Base-by-base conservation (phyloP, 2,329 filamentous ascomycete genomes). In the Ceratocystis colombiana region DNA sequence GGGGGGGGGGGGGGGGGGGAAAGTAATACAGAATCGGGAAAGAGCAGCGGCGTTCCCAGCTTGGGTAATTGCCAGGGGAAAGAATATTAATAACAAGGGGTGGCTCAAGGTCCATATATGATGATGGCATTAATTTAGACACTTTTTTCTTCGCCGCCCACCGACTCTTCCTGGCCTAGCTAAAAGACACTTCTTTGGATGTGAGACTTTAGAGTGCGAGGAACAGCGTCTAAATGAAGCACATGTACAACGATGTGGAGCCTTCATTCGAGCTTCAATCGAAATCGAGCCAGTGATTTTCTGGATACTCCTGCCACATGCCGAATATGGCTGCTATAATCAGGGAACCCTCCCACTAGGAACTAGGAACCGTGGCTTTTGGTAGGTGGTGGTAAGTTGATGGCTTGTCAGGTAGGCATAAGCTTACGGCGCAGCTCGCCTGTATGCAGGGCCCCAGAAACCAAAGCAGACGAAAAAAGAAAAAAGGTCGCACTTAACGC, bases 371-470 rank as follows among this genome's bases (percentile, higher is more conserved):
- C 17, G 46, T 50, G 46, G 17, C n/a, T 22, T 50, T 20, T 50
- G 22, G 22, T 20, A 50, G 5, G 46, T 22, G 46, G 46, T 22
- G 46, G 46, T 22, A 6, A 3, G 15, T 50, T 57, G 53, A 57
- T 57, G 53, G 53, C 22, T 57, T 57, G 53, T 57, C 53, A 57
- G 10, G 46, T 28, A 17, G 53, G 53, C 53, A 57, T 57, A 57
- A 57, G 53, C 53, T 57, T 57, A 30, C 53, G 53, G 53, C 53
- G 30, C 53, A 57, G 53, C 53, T 28, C 53, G 53, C 53, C 22
- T 57, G 22, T 57, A 57, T 57, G 53, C 53, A 57, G 28, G 53
- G 37, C 37, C 37, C 22, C 12, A 57, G 28, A 57, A 57, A 17
- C 25, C 5, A 57, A 12, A 57, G 53, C 15, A 6, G 53, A 57